Evolutionary conservation across 768 basidiomycete species (phyloP), one percentile per base, ranked within the genome.

Genomic region (Boletus huronensis): DNA sequence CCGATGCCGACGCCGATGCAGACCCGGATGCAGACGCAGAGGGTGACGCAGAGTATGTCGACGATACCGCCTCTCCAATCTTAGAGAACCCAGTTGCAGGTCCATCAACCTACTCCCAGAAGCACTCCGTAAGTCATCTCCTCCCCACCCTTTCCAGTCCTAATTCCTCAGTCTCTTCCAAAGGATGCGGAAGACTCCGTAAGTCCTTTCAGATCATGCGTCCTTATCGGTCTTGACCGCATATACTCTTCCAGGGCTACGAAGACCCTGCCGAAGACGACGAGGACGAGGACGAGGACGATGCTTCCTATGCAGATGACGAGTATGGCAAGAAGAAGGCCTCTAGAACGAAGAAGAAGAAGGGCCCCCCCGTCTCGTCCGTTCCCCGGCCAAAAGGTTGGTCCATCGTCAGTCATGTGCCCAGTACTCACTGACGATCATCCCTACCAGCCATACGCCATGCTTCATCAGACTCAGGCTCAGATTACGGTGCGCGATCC

Each of bases 401-500:
- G 57, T 42, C 7, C 26, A 58, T 49, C 72, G 54, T 21, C 54
- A 50, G 43, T 48, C 48, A 32, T 55, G 53, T 45, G 44, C 44
- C 21, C 23, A 7, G 31, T 43, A 53, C 48, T 35, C 50, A 31
- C 52, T 26, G 46, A 54, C 59, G 50, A 47, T 51, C 47, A 52
- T 58, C 46, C 58, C 54, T 63, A 81, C 78, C 70, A 54, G 71
- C 78, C 56, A 72, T 75, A 48, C 86, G 85, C 44, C 82, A 80
- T 28, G 79, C 80, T 40, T 76, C 74, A 40, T 89, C 88, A 42
- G 89, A 90, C 72, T 90, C 89, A 13, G 90, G 90, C 70, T 92
- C 90, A 3, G 91, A 93, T 64, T 93, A 92, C 63, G 91, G 89
- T 41, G 81, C 87, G 31, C 85, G 88, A 52, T 82, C 90, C 61